Evolutionary conservation across 2,329 filamentous ascomycete species (phyloP), one percentile per base, ranked within the genome.

Genomic region (Aspergillus unguis): DNA sequence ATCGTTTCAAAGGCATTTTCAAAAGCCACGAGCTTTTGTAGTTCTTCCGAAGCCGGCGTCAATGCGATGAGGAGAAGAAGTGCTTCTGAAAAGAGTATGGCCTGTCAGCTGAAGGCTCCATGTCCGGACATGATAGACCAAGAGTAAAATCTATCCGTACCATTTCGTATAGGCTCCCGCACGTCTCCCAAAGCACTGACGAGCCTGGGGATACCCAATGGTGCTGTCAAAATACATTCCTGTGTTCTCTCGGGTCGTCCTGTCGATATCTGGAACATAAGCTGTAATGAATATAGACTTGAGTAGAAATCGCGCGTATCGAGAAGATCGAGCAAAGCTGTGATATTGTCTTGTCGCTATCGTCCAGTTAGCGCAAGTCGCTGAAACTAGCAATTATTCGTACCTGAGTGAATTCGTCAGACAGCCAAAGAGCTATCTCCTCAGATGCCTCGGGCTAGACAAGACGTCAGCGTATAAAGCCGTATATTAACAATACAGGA

Each of bases 351-450:
- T 82, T 96, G 92, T 58, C 90, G 86, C 82, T 86, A 70, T 69
- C 53, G 62, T 73, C 70, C 72, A 71, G 76, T 84, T 76, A 83
- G 79, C 70, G 67, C 50, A 37, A 57, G 17, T 29, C 42, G 52
- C 35, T 45, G 52, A 5, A 48, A n/a, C 42, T 11, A 52, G 26
- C 54, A 44, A 44, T 38, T 38, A 66, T 48, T 7, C 74, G 59
- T 77, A 86, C 84, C 79, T 96, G 92, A 32, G 94, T 96, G 70
- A 99, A 99, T 72, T 97, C 92, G 73, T 99, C 94, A 49, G 94
- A 94, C 54, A 99, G 80, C 91, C 94, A 99, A 28, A 97, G 78
- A 17, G 88, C 88, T 63, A 99, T 95, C 73, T 99, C 94, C 59
- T 97, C 92, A 10, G 92, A 96, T 49, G 92, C 90, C 80, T 97